Evolutionary conservation across 2,329 filamentous ascomycete genomes (phyloP).

Genomic region (Claviceps maximensis): DNA sequence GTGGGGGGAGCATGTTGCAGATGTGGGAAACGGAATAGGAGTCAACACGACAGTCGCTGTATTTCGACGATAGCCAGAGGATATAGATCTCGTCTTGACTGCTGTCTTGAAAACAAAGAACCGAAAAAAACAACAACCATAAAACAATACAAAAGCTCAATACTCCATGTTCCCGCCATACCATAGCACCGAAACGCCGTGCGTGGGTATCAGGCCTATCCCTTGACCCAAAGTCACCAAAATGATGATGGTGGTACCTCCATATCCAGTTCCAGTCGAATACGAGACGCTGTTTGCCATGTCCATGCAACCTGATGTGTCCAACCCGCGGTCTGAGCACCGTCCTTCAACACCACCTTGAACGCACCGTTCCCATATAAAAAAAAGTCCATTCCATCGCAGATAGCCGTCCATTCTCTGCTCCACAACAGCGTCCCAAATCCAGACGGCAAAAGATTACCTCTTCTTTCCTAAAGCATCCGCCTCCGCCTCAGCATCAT

Average conservation of each 20-base stretch:
- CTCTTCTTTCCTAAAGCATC: slow-evolving; percentile 27
- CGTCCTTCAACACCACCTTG: neutral
- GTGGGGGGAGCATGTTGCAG: no score
- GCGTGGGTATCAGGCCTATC: neutral
- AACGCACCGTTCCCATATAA: neutral
- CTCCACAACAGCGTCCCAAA: no score
- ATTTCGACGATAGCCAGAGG: no score
- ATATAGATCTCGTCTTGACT: no score
- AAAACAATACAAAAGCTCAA: neutral
- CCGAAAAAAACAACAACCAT: no score
- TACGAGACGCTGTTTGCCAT: neutral
- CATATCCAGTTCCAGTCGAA: neutral
- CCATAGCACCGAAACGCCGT: neutral
- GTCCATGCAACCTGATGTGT: neutral
- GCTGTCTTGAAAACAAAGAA: no score
- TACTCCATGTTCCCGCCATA: neutral
- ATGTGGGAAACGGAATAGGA: no score
- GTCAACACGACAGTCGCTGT: no score
- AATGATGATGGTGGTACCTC: neutral
- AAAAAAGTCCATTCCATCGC: neutral
- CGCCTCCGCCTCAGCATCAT: slow-evolving; percentile 31
- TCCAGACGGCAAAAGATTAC: slow-evolving; percentile 10
- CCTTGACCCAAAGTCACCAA: neutral
- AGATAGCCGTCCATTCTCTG: no score
- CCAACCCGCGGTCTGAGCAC: neutral